These are phyloP conservation scores for Elongisporangium anandrum DNA, from an alignment of 352 stramenopile species.

Conservation along the genomic window DNA sequence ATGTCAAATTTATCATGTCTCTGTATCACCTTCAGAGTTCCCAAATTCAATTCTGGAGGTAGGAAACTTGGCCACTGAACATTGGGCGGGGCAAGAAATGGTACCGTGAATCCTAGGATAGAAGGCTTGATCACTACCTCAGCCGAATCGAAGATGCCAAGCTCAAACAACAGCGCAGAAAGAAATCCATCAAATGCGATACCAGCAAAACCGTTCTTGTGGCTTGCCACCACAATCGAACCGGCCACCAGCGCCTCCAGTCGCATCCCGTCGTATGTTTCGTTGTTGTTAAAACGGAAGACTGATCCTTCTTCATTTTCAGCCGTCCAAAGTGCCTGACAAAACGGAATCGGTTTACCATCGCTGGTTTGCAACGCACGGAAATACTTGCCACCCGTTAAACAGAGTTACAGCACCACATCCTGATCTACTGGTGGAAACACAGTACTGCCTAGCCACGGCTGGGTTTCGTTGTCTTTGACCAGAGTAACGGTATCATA, in stretches of 20 bases:
- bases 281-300: too few relatives aligned
- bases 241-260: too few relatives aligned
- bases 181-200: background rate
- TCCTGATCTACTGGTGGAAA: background rate
- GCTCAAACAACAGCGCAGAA: background rate
- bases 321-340: too few relatives aligned
- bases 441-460: background rate
- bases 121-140: background rate
- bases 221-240: background rate
- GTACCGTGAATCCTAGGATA: background rate
- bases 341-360: too few relatives aligned
- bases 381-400: background rate
- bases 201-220: background rate
- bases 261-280: too few relatives aligned
- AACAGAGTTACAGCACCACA: background rate
- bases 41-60: background rate
- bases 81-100: background rate
- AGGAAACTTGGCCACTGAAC: background rate
- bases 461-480: background rate
- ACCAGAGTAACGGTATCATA: background rate
- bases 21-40: background rate
- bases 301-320: too few relatives aligned
- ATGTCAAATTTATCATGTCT: background rate
- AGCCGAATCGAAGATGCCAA: background rate
- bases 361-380: too few relatives aligned